Percentiles rank a stretch among this genome's conserved stretches.
These are phyloP conservation scores for Vitis riparia DNA, from an alignment of 164 flowering plant species.

Conservation along the genomic window DNA sequence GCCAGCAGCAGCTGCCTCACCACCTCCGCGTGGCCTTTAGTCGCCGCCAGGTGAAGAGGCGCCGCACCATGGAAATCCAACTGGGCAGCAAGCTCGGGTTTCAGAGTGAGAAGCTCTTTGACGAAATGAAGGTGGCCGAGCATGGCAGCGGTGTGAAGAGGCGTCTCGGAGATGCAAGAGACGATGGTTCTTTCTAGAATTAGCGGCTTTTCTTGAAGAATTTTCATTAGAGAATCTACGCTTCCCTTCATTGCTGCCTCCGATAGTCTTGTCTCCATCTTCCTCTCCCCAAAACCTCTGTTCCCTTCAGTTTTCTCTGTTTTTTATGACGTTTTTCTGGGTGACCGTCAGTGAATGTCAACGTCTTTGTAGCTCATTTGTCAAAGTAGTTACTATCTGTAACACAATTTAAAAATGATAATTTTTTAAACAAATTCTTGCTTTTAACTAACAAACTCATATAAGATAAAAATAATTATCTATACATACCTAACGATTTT, in stretches of 20 bases:
- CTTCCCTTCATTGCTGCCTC: constrained; percentile 14
- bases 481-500: too few relatives aligned
- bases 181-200: constrained; percentile 13
- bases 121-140: constrained; percentile 16
- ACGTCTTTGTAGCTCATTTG: too few relatives aligned
- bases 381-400: too few relatives aligned
- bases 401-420: too few relatives aligned
- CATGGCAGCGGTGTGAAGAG: constrained; percentile 20
- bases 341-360: too few relatives aligned
- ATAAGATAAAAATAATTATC: too few relatives aligned
- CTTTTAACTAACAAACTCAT: too few relatives aligned
- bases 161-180: constrained; percentile 1
- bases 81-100: constrained; percentile 16
- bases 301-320: too few relatives aligned
- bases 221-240: neutral
- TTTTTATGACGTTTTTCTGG: too few relatives aligned
- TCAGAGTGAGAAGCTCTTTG: constrained; percentile 3
- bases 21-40: constrained; percentile 21
- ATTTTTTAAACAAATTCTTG: too few relatives aligned
- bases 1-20: constrained; percentile 9
- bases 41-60: constrained; percentile 34
- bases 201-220: constrained; percentile 12
- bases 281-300: neutral
- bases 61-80: constrained; percentile 11
- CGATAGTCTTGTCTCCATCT: constrained; percentile 6